Conservation (phyloP, 805 yeast species). For the Zygosaccharomyces siamensis region DNA sequence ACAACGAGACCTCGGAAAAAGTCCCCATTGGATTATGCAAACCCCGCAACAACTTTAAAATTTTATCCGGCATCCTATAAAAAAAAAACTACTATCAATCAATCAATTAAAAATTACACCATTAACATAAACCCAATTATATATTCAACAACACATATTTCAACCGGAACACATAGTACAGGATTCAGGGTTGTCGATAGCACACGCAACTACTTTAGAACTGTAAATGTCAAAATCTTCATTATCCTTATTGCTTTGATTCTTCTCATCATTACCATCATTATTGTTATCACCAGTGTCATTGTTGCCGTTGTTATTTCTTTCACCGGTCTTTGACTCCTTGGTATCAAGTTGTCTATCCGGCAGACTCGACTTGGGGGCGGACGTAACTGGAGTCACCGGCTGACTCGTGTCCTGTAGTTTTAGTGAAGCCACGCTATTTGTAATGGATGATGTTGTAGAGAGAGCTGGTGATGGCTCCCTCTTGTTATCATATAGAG, state of each 20-base stretch:
- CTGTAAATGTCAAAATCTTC: conserved; percentile 71
- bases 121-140: conserved; percentile 4
- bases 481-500: conserved; percentile 16
- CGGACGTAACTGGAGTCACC: conserved; percentile 27
- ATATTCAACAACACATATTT: conserved; percentile 9
- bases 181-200: conserved; percentile 93
- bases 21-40: background rate
- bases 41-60: background rate
- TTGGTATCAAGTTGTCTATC: conserved; percentile 25
- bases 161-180: conserved; percentile 99
- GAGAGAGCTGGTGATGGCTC: conserved; percentile 36
- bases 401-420: conserved; percentile 31
- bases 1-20: background rate
- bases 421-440: conserved; percentile 42
- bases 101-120: conserved; percentile 4
- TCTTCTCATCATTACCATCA: conserved; percentile 23
- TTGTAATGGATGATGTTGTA: conserved; percentile 34
- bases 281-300: conserved; percentile 27
- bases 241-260: conserved; percentile 23
- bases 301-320: conserved; percentile 24
- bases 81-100: background rate
- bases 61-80: no score
- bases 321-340: conserved; percentile 35
- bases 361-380: conserved; percentile 33
- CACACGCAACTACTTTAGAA: conserved; percentile 92